Conservation (phyloP, 164 flowering plant species). For the Vitis amurensis region DNA sequence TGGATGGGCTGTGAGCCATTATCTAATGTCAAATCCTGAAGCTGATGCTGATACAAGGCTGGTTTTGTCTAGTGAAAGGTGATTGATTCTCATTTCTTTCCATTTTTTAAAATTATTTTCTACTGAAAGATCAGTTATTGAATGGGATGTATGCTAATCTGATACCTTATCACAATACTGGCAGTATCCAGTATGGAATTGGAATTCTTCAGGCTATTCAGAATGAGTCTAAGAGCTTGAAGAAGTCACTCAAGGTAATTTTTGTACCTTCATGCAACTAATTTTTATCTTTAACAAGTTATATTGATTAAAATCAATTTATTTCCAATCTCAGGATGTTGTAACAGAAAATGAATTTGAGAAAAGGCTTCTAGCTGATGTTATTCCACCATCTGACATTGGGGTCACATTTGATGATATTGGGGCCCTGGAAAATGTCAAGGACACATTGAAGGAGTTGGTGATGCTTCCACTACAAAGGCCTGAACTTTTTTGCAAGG, state of each 20-base stretch:
- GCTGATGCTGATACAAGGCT: conserved; percentile 45
- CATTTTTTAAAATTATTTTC: conserved; percentile 1
- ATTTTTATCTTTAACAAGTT: neutral
- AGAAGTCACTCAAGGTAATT: conserved; percentile 81
- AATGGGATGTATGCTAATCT: conserved; percentile 6
- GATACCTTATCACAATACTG: conserved; percentile 19
- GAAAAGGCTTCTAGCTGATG: conserved; percentile 84
- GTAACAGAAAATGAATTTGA: conserved; percentile 92
- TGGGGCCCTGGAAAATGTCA: conserved; percentile 86
- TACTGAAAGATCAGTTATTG: conserved; percentile 10
- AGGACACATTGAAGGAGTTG: conserved; percentile 86
- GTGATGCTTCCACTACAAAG: conserved; percentile 94
- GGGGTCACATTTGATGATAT: conserved; percentile 93
- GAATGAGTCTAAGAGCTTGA: conserved; percentile 74
- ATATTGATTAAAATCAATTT: too few relatives aligned
- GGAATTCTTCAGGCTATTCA: conserved; percentile 61
- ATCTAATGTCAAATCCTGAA: conserved; percentile 56
- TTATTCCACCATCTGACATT: conserved; percentile 85
- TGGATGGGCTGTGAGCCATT: conserved; percentile 86
- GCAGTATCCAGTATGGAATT: conserved; percentile 74
- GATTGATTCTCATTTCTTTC: conserved; percentile 5
- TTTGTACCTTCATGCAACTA: neutral
- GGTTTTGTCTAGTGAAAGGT: conserved; percentile 68
- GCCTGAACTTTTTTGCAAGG: conserved; percentile 91
- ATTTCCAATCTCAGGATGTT: conserved; percentile 54